Base-by-base conservation (phyloP, 495 filamentous ascomycete species). In the Lasiosphaeria miniovina region DNA sequence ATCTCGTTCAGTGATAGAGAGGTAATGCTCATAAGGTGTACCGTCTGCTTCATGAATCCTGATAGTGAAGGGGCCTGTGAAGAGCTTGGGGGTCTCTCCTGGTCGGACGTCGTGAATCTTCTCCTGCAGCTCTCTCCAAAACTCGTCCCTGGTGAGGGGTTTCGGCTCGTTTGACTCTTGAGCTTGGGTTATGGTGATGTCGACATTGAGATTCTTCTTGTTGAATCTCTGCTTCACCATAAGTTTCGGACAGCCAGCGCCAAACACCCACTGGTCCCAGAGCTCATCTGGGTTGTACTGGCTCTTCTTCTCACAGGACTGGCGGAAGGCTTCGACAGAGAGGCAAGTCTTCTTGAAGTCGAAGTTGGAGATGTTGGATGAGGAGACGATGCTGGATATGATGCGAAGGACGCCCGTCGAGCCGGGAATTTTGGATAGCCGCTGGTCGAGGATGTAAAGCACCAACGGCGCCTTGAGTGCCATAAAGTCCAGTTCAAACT, bases 1-100 rank as follows among this genome's bases (percentile, higher is more conserved):
- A 43, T 83, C 79, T 7, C 86, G 85, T 57, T 96, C 91, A 63
- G 90, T 91, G 69, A 99, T 95, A 57, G 96, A 89, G 33, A 96
- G 90, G 63, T 96, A 96, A 68, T 99, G 94, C 73, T 99, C 94
- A 71, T 99, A 99, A 24, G 94, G 94, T 3, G 95, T 98, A 14
- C 94, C 94, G 69, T 99, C 95, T 33, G 94, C 95, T 75, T 99
- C 94, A 76, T 99, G 94, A 61, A 99, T 97, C 49, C 95, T 84
- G 64, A 99, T 89, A 0, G 94, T 98, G 89, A 98, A 96, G 0
- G 95, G 93, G 1, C 93, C 93, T 3, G 90, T 93, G 71, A 98
- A 99, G 3, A 90, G 77, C 38, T 86, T 86, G 61, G 89, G 90
- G 9, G 89, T 72, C 43, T 83, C 76, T 32, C 84, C 88, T 35